These are phyloP conservation scores for Quercus bicolor DNA, from an alignment of 306 rosid species.

Conservation along the genomic window DNA sequence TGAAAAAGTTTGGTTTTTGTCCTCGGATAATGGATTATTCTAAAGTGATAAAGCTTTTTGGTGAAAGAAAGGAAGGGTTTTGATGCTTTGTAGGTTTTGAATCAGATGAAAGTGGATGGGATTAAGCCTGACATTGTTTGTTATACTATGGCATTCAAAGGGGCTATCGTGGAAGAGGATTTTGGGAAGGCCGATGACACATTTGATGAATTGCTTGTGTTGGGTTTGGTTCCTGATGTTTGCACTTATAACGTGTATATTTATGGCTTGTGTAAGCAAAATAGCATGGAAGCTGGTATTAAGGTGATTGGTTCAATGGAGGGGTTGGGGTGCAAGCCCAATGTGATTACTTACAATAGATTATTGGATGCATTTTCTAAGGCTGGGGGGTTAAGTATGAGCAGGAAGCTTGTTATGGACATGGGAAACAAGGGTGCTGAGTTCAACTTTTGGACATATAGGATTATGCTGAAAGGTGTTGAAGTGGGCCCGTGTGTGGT, in stretches of 20 bases:
- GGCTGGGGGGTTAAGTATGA: slow-evolving; percentile 36
- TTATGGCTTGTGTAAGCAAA: slow-evolving; percentile 67
- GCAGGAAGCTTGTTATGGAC: slow-evolving; percentile 42
- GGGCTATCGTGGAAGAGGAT: not conserved
- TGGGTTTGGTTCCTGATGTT: slow-evolving; percentile 68
- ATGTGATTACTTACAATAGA: slow-evolving; percentile 67
- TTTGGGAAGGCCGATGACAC: slow-evolving; percentile 46
- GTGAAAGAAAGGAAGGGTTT: slow-evolving; percentile 41
- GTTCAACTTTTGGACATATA: slow-evolving; percentile 46
- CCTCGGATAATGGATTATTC: slow-evolving; percentile 58
- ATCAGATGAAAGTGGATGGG: slow-evolving; percentile 54
- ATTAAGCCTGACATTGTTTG: slow-evolving; percentile 69
- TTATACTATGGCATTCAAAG: slow-evolving; percentile 70
- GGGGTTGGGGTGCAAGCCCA: slow-evolving; percentile 59
- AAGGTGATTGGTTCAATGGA: slow-evolving; percentile 54
- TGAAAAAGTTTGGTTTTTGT: slow-evolving; percentile 57
- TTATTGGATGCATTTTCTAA: slow-evolving; percentile 47
- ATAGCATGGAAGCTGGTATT: slow-evolving; percentile 41
- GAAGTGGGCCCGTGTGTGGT: too few species aligned
- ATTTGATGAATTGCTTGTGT: slow-evolving; percentile 74
- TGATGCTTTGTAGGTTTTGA: slow-evolving; percentile 22
- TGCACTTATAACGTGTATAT: slow-evolving; percentile 60
- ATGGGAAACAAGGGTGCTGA: slow-evolving; percentile 49
- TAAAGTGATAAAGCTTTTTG: slow-evolving; percentile 48
- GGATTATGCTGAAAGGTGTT: slow-evolving; percentile 58